Percentiles rank a stretch among this genome's conserved stretches.
phyloP scores from a whole-genome alignment of 768 basidiomycete genomes.

The Rhizopogon vesiculosus region DNA sequence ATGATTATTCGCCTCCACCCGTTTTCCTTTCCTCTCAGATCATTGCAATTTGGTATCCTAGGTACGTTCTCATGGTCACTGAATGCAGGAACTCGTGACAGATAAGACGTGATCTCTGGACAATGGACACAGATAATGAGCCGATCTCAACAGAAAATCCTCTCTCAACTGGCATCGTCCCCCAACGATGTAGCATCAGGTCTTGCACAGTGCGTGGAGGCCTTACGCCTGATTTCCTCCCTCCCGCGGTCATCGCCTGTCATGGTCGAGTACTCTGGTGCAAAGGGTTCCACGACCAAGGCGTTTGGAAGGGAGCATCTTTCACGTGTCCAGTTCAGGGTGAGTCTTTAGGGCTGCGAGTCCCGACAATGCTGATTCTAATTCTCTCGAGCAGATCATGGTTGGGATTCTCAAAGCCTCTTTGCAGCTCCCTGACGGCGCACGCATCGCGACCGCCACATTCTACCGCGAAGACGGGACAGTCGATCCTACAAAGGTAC shows the following conservation, averaged over 20 bases:
- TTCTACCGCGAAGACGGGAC: slow-evolving; percentile 27
- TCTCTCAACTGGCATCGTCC: slow-evolving; percentile 26
- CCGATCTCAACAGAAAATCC: slow-evolving; percentile 23
- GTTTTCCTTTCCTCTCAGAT: background rate
- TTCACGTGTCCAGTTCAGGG: slow-evolving; percentile 27
- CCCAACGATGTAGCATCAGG: slow-evolving; percentile 29
- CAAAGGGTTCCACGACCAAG: slow-evolving; percentile 14
- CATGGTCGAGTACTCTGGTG: slow-evolving; percentile 17
- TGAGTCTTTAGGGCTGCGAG: slow-evolving; percentile 6
- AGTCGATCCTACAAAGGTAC: slow-evolving; percentile 17
- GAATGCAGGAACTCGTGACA: background rate
- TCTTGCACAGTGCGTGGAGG: slow-evolving; percentile 28
- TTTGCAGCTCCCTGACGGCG: slow-evolving; percentile 13
- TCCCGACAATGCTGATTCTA: background rate
- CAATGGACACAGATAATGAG: slow-evolving; percentile 11
- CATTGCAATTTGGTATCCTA: background rate
- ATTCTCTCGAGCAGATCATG: slow-evolving; percentile 15
- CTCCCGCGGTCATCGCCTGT: slow-evolving; percentile 25
- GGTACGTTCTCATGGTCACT: background rate
- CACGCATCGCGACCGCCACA: slow-evolving; percentile 16
- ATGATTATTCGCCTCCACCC: background rate
- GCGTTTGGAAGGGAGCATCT: slow-evolving; percentile 27
- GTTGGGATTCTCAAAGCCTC: slow-evolving; percentile 20
- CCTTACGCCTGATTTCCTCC: slow-evolving; percentile 25
- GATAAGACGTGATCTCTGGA: background rate